These are phyloP conservation scores for Raphidocelis subcapitata DNA, from an alignment of 139 green algal genomes.

Conservation along the genomic window DNA sequence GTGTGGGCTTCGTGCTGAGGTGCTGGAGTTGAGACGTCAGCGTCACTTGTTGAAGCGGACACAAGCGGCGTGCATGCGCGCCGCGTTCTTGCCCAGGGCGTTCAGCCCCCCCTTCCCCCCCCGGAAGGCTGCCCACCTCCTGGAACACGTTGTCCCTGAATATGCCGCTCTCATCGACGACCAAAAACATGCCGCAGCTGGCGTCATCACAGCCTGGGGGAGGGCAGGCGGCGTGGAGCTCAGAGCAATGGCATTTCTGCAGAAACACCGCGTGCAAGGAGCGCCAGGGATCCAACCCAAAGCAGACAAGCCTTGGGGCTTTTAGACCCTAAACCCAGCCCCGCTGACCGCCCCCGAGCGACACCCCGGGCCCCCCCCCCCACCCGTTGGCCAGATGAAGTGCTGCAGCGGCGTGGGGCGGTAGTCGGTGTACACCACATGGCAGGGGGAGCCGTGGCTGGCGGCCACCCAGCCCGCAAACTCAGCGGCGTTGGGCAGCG, in stretches of 20 bases:
- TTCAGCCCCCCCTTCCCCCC: no score
- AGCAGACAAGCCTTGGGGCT: no score
- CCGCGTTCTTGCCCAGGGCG: no score
- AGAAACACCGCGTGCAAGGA: no score
- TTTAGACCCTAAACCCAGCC: no score
- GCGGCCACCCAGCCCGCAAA: constrained; percentile 93
- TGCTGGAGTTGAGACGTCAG: no score
- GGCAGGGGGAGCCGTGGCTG: constrained; percentile 81
- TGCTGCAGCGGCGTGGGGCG: constrained; percentile 94
- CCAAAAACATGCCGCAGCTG: constrained; percentile 69
- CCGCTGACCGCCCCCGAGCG: no score
- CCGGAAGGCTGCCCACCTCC: constrained; percentile 32
- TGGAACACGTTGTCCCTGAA: constrained; percentile 63
- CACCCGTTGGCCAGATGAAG: constrained; percentile 80
- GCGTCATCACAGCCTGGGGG: not conserved
- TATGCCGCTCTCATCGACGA: constrained; percentile 53
- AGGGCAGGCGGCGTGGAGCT: not conserved
- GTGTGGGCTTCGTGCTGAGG: no score
- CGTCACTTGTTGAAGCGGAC: no score
- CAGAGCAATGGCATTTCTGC: no score
- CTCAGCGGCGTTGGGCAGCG: constrained; percentile 91
- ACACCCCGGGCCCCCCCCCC: not conserved
- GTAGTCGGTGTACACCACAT: constrained; percentile 96
- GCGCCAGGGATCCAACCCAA: no score
- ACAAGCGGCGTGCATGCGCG: not conserved